Conservation (phyloP, 1,284 basidiomycete genomes). For the Sporisorium exsertum region DNA sequence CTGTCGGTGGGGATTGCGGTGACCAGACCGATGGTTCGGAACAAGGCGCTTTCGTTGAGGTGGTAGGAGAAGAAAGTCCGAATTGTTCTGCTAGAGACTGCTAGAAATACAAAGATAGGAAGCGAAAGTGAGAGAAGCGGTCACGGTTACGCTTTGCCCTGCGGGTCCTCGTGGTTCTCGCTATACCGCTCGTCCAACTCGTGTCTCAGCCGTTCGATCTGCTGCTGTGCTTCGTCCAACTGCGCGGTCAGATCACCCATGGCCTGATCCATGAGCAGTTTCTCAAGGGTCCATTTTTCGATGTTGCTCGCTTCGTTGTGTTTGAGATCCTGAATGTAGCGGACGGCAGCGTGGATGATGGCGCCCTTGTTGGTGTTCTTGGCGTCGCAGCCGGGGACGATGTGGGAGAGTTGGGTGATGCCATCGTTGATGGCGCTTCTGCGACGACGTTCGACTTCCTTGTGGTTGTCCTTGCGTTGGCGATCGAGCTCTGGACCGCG, state of each 20-base stretch:
- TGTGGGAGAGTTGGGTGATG: slow-evolving; percentile 88
- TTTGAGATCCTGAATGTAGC: slow-evolving; percentile 89
- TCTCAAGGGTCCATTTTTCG: slow-evolving; percentile 90
- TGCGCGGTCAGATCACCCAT: slow-evolving; percentile 66
- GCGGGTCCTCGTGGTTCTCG: neutral
- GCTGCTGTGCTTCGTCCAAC: slow-evolving; percentile 53
- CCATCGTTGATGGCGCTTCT: slow-evolving; percentile 95
- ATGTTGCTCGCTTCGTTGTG: slow-evolving; percentile 90
- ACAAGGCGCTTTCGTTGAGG: slow-evolving; percentile 25
- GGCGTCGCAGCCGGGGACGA: slow-evolving; percentile 83
- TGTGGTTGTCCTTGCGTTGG: slow-evolving; percentile 71
- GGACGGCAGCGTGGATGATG: slow-evolving; percentile 82
- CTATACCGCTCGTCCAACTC: slow-evolving; percentile 37
- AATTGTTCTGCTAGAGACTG: neutral
- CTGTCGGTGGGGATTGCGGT: slow-evolving; percentile 80
- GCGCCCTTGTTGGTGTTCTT: slow-evolving; percentile 84
- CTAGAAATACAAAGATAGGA: slow-evolving; percentile 4
- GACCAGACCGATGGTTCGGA: slow-evolving; percentile 70
- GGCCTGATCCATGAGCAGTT: slow-evolving; percentile 87
- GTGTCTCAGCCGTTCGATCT: slow-evolving; percentile 58
- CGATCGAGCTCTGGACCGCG: slow-evolving; percentile 61
- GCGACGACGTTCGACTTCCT: slow-evolving; percentile 94
- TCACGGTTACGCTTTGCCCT: neutral
- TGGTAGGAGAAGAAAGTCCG: slow-evolving; percentile 17
- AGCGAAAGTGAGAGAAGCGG: neutral